These are phyloP conservation scores for Lactarius hengduanensis DNA, from an alignment of 768 basidiomycete genomes.

Conservation along the genomic window DNA sequence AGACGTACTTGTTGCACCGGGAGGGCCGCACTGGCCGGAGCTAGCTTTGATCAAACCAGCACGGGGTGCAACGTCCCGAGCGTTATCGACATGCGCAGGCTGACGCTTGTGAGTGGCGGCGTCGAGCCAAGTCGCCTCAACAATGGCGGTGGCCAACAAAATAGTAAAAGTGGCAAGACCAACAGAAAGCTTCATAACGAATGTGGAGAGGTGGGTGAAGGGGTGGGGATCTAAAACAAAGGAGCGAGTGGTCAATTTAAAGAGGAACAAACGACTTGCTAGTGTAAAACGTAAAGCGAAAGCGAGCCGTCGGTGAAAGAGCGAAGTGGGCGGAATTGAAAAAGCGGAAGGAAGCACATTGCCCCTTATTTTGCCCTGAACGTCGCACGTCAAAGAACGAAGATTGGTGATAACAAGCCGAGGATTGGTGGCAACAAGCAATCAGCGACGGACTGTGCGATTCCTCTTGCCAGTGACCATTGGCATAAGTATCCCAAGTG, in stretches of 20 bases:
- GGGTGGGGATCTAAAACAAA: neutral
- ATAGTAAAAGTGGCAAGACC: constrained; percentile 17
- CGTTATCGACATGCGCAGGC: neutral
- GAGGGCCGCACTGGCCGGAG: constrained; percentile 6
- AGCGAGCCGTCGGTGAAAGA: neutral
- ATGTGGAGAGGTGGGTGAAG: neutral
- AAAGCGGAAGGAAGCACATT: neutral
- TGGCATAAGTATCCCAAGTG: neutral
- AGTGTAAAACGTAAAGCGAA: neutral
- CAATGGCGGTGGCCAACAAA: constrained; percentile 4
- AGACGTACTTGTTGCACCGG: constrained; percentile 18
- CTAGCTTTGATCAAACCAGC: neutral
- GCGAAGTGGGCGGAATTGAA: neutral
- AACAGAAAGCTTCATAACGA: constrained; percentile 18
- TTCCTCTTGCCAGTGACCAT: neutral
- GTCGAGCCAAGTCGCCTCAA: constrained; percentile 12
- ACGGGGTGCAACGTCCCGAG: neutral
- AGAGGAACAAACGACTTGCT: neutral
- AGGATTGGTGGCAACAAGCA: neutral
- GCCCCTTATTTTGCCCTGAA: neutral
- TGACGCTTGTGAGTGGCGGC: neutral
- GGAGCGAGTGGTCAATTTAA: constrained; percentile 1
- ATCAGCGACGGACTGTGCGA: neutral
- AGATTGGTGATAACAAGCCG: neutral
- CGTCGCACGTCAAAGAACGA: no score